Conservation (phyloP, 192 early-diverging fungal species). For the Mortierella alpina region DNA sequence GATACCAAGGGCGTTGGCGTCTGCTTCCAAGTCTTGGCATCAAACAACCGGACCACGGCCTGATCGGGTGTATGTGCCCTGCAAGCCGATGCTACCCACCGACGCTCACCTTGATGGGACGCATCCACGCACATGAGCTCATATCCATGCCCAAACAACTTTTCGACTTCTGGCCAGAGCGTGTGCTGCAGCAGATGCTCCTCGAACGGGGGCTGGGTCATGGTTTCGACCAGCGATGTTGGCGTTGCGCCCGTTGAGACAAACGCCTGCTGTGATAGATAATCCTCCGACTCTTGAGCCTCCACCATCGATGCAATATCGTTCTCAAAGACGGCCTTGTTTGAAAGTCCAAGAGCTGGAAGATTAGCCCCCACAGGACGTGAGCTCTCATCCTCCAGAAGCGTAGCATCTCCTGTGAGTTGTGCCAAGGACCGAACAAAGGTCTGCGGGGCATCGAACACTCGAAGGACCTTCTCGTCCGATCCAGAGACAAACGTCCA, state of each 20-base stretch:
- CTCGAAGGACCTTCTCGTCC: constrained; percentile 94
- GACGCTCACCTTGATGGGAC: constrained; percentile 68
- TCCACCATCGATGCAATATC: constrained; percentile 57
- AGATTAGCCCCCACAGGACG: constrained; percentile 82
- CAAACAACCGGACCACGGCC: constrained; percentile 78
- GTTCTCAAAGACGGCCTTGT: constrained; percentile 88
- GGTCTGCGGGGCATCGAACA: constrained; percentile 86
- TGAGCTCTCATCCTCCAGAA: constrained; percentile 58
- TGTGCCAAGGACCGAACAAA: constrained; percentile 75
- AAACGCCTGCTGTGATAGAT: constrained; percentile 67
- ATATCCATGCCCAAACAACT: constrained; percentile 97
- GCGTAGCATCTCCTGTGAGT: constrained; percentile 57
- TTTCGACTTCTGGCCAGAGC: constrained; percentile 96
- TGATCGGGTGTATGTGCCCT: constrained; percentile 78
- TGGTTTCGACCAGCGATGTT: constrained; percentile 50
- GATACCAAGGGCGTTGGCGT: constrained; percentile 63
- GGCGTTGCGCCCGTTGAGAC: constrained; percentile 61
- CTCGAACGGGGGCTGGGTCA: constrained; percentile 84
- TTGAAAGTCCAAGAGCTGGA: constrained; percentile 94
- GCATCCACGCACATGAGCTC: constrained; percentile 87
- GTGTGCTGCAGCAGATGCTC: constrained; percentile 90
- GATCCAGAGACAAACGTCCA: constrained; percentile 88
- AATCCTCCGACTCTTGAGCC: constrained; percentile 69
- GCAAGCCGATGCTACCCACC: constrained; percentile 78
- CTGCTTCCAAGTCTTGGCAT: constrained; percentile 77